A percentile compares a stretch with the other conserved stretches of the same genome.
Evolutionary conservation across 2,329 filamentous ascomycete species (phyloP).

Genomic region (Laburnicola sp.): DNA sequence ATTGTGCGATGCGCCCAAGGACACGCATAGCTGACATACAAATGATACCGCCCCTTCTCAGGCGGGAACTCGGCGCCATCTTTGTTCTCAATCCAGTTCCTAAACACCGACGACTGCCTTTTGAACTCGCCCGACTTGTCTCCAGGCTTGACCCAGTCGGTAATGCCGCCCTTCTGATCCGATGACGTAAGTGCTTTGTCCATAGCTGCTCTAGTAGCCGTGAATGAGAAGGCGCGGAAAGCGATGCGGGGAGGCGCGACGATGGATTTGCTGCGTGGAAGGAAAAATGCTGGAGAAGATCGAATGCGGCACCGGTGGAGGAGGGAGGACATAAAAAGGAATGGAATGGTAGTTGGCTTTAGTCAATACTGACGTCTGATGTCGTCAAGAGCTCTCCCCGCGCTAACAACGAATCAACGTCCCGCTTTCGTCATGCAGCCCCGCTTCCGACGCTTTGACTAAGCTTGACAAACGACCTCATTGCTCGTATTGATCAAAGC

Average conservation of each 20-base stretch:
- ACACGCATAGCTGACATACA: constrained; percentile 93
- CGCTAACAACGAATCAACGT: constrained; percentile 8
- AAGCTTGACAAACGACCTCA: constrained; percentile 15
- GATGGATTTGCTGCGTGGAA: not conserved
- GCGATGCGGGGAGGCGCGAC: not conserved
- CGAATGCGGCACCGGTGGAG: constrained; percentile 2
- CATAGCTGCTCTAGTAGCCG: constrained; percentile 8
- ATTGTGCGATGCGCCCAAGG: constrained; percentile 90
- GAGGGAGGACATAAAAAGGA: constrained; percentile 4
- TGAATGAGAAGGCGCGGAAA: constrained; percentile 1
- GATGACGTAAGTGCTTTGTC: constrained; percentile 24
- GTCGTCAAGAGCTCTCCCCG: constrained; percentile 1
- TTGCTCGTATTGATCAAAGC: too few species aligned
- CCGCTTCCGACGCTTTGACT: constrained; percentile 9
- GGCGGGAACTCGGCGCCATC: constrained; percentile 74
- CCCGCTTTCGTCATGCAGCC: constrained; percentile 17
- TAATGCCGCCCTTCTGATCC: constrained; percentile 57
- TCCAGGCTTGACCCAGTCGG: constrained; percentile 77
- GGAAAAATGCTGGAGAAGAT: not conserved
- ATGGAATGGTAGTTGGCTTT: not conserved
- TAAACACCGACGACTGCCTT: constrained; percentile 79
- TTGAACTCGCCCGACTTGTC: constrained; percentile 92
- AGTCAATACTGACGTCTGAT: not conserved
- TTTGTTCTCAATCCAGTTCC: constrained; percentile 75
- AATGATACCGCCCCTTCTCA: constrained; percentile 88